These are phyloP conservation scores for Oldenlandia corymbosa DNA, from an alignment of 257 asterid species.

Conservation along the genomic window DNA sequence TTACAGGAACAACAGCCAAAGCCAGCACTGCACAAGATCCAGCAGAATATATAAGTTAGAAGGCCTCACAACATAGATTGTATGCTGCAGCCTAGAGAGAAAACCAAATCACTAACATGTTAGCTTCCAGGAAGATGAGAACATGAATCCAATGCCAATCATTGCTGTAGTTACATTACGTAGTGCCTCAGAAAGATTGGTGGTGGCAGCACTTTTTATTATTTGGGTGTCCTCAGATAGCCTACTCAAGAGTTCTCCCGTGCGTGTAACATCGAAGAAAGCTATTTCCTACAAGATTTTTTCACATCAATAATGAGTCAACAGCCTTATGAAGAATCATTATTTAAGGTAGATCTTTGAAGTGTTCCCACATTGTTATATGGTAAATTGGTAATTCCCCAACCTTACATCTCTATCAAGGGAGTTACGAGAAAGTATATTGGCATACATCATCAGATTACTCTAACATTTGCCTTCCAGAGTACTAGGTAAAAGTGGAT, in stretches of 20 bases:
- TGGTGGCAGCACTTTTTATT: slow-evolving; percentile 85
- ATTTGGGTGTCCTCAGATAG: slow-evolving; percentile 93
- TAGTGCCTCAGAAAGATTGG: slow-evolving; percentile 84
- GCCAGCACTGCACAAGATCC: slow-evolving; percentile 53
- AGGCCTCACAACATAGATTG: background rate
- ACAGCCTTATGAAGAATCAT: background rate
- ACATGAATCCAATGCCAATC: slow-evolving; percentile 86
- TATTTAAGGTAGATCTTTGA: background rate
- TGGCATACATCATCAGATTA: background rate
- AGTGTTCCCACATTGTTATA: background rate
- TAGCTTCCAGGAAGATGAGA: slow-evolving; percentile 72
- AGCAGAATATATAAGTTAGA: background rate
- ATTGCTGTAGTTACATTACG: slow-evolving; percentile 73
- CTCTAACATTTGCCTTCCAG: background rate
- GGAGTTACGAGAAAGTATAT: background rate
- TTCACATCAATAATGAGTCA: background rate
- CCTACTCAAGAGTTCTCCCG: slow-evolving; percentile 90
- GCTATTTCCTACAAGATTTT: slow-evolving; percentile 61
- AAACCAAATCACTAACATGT: slow-evolving; percentile 21
- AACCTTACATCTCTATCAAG: background rate
- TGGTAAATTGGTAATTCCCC: slow-evolving; percentile 2
- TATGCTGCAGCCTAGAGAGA: background rate
- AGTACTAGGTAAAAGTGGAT: background rate
- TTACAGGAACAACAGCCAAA: slow-evolving; percentile 71
- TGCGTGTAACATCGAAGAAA: slow-evolving; percentile 80